Base-by-base conservation (phyloP, 2,329 filamentous ascomycete genomes). In the Ascochyta lentis region DNA sequence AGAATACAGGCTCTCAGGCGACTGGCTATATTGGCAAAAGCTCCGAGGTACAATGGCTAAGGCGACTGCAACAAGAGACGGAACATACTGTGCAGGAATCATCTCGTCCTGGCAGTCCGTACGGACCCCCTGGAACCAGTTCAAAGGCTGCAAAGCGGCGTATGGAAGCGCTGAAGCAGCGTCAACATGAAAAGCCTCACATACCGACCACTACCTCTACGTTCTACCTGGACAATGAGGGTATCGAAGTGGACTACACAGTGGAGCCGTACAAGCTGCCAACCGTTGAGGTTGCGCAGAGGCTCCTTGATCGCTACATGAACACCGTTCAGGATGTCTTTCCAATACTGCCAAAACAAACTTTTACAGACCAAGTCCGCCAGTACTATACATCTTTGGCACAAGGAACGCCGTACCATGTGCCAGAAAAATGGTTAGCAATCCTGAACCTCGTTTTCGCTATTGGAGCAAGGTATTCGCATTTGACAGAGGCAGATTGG, bases 241-340 rank as follows among this genome's bases (percentile, higher is more conserved):
- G n/a, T 3, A n/a, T n/a, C 6, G 15, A 7, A 8, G 33, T 35
- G 5, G 33, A n/a, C 9, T 35, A 35, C 33, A 16, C 15, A 7
- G n/a, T 35, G 19, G 56, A 29, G 55, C 70, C 56, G 44, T 60
- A 22, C 40, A 56, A 63, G 10, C 39, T 74, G 13, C 74, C 72
- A 16, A 56, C 65, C 2, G 52, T 59, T 44, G 46, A 56, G n/a
- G 59, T 61, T n/a, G 72, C 66, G 4, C 61, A 70, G 27, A 38
- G 52, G 16, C 56, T 74, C 8, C 57, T 74, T n/a, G 41, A 64
- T n/a, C 58, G 47, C 19, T 76, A 74, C 46, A 64, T 76, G 38
- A 46, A 60, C 7, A 69, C 65, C 6, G 47, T 76, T 38, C 54
- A 59, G 6, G 64, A 64, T 48, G 72, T 46, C 34, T 60, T 33